These are phyloP conservation scores for Lactarius pseudohatsudake DNA, from an alignment of 768 basidiomycete genomes.

Conservation along the genomic window DNA sequence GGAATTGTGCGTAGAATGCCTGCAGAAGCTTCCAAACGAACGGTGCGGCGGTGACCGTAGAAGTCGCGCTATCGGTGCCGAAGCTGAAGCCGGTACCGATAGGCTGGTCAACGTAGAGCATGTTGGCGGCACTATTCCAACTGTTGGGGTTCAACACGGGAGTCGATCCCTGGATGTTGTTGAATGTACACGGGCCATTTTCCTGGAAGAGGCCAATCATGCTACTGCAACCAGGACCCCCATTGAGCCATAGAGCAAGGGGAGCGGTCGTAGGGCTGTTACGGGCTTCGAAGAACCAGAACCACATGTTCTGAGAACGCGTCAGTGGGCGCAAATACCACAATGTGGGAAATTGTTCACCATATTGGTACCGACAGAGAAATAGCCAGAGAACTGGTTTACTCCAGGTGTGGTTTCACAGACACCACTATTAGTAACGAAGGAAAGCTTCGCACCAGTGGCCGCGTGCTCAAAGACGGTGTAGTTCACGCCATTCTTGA, in stretches of 20 bases:
- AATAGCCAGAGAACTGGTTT: constrained; percentile 3
- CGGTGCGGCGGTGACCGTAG: not conserved
- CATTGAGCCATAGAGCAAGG: constrained; percentile 9
- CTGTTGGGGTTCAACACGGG: constrained; percentile 16
- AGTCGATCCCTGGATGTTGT: constrained; percentile 4
- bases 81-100: constrained; percentile 5
- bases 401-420: constrained; percentile 4
- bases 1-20: constrained; percentile 37
- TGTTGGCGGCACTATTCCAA: constrained; percentile 22
- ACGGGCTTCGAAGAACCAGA: constrained; percentile 16
- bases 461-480: constrained; percentile 5
- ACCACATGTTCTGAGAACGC: constrained; percentile 3
- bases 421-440: constrained; percentile 3
- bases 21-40: constrained; percentile 4
- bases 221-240: constrained; percentile 7
- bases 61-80: not conserved
- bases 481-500: constrained; percentile 7
- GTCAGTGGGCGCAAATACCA: not conserved
- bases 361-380: constrained; percentile 2
- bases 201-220: constrained; percentile 17
- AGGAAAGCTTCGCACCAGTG: constrained; percentile 1
- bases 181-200: constrained; percentile 22
- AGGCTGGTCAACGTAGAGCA: constrained; percentile 27
- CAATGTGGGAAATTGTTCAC: not conserved
- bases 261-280: constrained; percentile 7